Evolutionary conservation across 176 grass and related monocot genomes (phyloP).

Genomic region (Zoysia japonica): DNA sequence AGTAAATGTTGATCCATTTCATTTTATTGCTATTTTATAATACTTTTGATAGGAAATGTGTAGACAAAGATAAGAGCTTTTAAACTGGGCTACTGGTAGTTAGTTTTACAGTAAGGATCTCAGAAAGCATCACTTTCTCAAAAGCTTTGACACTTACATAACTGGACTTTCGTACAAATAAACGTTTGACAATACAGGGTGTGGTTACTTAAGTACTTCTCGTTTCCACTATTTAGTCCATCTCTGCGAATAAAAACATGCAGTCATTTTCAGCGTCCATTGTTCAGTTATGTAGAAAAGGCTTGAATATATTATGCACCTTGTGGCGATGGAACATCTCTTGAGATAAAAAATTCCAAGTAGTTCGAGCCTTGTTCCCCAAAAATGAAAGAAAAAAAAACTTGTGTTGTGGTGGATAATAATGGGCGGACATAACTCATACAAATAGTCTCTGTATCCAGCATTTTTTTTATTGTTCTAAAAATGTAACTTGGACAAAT

Average conservation of each 20-base stretch:
- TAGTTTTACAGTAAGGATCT: neutral
- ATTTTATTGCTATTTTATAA: neutral
- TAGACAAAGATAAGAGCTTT: neutral
- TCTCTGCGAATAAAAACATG: too few relatives aligned
- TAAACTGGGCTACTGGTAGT: neutral
- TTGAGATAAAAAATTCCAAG: neutral
- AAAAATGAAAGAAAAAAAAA: too few relatives aligned
- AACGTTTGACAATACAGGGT: too few relatives aligned
- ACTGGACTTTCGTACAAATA: too few relatives aligned
- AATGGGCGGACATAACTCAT: neutral
- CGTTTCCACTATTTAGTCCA: too few relatives aligned
- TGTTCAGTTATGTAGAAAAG: conserved; percentile 14
- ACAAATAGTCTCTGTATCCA: conserved; percentile 1
- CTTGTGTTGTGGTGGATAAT: conserved; percentile 15
- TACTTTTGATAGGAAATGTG: conserved; percentile 8
- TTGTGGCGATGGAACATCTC: conserved; percentile 1
- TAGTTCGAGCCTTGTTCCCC: neutral
- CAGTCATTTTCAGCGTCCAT: neutral
- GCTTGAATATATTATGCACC: neutral
- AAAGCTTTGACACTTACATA: neutral
- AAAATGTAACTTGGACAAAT: neutral
- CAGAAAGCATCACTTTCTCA: neutral
- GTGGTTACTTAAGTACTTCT: too few relatives aligned
- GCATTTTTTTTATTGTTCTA: neutral
- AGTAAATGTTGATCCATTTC: neutral